Evolutionary conservation across 179 eudicot species (phyloP), one percentile per base, ranked within the genome.

Genomic region (Beta corolliflora): DNA sequence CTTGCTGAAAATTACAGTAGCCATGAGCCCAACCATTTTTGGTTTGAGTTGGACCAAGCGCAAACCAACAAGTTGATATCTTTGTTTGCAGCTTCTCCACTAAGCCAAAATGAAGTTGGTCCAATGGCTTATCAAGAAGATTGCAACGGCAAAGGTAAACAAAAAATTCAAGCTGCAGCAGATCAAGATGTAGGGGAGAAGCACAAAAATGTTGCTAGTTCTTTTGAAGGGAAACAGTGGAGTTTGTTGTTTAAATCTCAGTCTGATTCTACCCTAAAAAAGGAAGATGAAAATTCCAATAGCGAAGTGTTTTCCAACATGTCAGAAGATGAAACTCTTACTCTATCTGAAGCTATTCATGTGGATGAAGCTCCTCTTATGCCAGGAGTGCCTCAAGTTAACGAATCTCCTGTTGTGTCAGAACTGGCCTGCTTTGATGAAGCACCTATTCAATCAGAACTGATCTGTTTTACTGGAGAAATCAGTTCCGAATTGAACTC

Each of bases 41-140:
- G 93, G 93, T 90, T 93, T 87, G 98, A 92, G 77, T 87, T 95
- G 41, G 98, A 95, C 84, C 79, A 64, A 65, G 70, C 70, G 45
- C 98, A 95, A 81, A 87, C 94, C n/a, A 63, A 67, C 5, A 78
- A 80, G 65, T 72, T 95, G 83, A 82, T 89, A 44, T 67, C 92
- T 46, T 65, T 88, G 79, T 92, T 95, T 83, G 81, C 84, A 76
- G 80, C 86, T 53, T 86, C 84, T 79, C 87, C 92, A 56, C 59
- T 60, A n/a, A 73, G 83, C 23, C 79, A 76, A 29, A 81, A 76
- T 75, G 79, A 87, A 61, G 63, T 61, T 64, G n/a, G 65, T 46
- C 63, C 77, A 59, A n/a, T 54, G 50, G 66, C 58, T 60, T 50
- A 19, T 36, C 81, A 77, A 65, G 73, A 55, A 18, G 77, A 45